Base-by-base conservation (phyloP, 805 yeast species). In the Grigorovia yakushimaensis region DNA sequence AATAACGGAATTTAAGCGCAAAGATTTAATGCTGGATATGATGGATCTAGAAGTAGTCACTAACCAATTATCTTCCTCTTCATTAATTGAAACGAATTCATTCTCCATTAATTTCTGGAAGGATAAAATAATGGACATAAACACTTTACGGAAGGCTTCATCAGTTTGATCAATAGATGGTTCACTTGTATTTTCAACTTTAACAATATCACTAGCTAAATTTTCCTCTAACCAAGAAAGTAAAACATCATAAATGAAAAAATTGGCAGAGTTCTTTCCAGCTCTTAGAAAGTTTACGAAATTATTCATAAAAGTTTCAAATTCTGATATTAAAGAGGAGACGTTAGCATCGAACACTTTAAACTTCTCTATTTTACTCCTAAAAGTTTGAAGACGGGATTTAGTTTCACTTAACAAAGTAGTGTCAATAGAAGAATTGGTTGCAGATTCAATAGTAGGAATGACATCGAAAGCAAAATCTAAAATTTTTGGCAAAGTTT, bases 61-160 rank as follows among this genome's bases (percentile, higher is more conserved):
- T 30, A 87, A 70, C 95, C 96, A 89, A n/a, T 72, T 69, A 49
- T 84, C 89, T 22, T 74, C 79, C 1, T 73, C 82, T 19, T 68
- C 76, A 1, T 63, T 52, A 2, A 77, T 54, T 1, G 54, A 45
- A 2, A 52, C 62, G 4, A 56, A 53, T 44, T 71, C 71, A 10
- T 58, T 52, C 33, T 69, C 77, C 43, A 68, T 66, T 8, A 75
- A 64, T 50, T 77, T 76, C 64, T 89, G 97, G 54, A 84, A 74
- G 0, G 82, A 73, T 27, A 89, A 70, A 46, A 88, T 65, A 18
- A 87, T 73, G 2, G 82, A 73, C 17, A 76, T 76, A 4, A 81
- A 71, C 3, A 84, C 56, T 19, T 73, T 68, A 47, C 82, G 70
- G 49, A 82, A 69, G 2, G 67, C 54, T 2, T 47, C 43, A 52